A percentile compares a stretch with the other conserved stretches of the same genome.
phyloP scores from a whole-genome alignment of 192 early-diverging fungal genomes.

The Backusella mclennaniae region DNA sequence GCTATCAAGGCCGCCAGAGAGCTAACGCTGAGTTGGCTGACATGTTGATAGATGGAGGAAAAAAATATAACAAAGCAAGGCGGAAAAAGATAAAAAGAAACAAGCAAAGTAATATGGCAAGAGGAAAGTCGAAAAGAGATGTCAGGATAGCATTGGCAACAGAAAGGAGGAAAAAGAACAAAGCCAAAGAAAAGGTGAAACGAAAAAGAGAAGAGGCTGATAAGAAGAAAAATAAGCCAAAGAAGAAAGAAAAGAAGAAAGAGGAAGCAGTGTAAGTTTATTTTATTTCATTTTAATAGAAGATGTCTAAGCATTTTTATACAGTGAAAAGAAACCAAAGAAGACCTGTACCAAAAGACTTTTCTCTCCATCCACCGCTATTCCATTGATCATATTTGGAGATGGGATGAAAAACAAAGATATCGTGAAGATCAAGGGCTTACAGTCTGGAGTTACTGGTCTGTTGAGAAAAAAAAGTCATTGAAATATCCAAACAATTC shows the following conservation, averaged over 20 bases:
- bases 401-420: neutral
- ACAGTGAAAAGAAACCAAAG: neutral
- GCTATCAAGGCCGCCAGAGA: neutral
- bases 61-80: neutral
- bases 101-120: neutral
- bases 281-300: neutral
- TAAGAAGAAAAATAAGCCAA: neutral
- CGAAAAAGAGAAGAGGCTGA: neutral
- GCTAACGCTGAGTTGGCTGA: neutral
- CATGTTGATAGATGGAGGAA: neutral
- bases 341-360: neutral
- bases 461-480: neutral
- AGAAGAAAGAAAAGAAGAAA: neutral
- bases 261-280: neutral
- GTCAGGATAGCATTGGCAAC: neutral
- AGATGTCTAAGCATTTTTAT: neutral
- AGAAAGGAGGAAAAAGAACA: neutral
- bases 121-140: neutral
- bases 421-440: neutral
- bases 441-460: neutral
- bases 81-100: neutral
- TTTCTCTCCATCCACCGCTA: neutral
- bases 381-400: neutral
- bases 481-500: neutral
- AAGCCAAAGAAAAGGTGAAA: neutral